Conservation (phyloP, 2,329 filamentous ascomycete species). For the Claviceps cyperi region DNA sequence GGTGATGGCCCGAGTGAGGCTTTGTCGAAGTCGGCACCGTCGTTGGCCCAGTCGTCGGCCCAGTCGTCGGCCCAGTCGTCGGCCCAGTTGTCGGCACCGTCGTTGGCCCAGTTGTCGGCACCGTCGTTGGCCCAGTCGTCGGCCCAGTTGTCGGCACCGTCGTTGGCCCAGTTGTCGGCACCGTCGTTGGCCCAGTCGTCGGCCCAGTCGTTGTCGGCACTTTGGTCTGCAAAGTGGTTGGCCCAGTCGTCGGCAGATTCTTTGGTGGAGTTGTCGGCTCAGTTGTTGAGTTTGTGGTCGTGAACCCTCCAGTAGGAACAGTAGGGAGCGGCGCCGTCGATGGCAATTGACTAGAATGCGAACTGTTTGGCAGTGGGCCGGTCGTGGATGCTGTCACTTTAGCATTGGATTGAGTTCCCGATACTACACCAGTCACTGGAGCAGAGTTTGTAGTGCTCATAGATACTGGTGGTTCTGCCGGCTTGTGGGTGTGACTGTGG, state of each 20-base stretch:
- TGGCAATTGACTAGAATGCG: neutral
- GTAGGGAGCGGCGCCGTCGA: neutral
- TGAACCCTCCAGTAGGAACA: neutral
- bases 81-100: neutral
- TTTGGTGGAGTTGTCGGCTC: neutral
- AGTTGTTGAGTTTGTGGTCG: neutral
- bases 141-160: neutral
- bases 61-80: neutral
- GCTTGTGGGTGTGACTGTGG: constrained; percentile 1
- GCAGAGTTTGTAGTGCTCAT: neutral
- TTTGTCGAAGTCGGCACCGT: neutral
- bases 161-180: neutral
- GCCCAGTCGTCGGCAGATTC: neutral
- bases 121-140: neutral
- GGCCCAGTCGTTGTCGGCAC: neutral
- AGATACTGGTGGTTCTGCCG: neutral
- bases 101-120: neutral
- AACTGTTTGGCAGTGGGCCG: neutral
- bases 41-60: neutral
- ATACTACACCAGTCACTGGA: neutral
- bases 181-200: neutral
- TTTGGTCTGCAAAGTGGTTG: neutral
- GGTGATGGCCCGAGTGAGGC: neutral
- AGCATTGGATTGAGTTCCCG: neutral
- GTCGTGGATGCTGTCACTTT: neutral